Evolutionary conservation across 164 flowering plant genomes (phyloP), one percentile per base, ranked within the genome.

Genomic region (Litsea cubeba): DNA sequence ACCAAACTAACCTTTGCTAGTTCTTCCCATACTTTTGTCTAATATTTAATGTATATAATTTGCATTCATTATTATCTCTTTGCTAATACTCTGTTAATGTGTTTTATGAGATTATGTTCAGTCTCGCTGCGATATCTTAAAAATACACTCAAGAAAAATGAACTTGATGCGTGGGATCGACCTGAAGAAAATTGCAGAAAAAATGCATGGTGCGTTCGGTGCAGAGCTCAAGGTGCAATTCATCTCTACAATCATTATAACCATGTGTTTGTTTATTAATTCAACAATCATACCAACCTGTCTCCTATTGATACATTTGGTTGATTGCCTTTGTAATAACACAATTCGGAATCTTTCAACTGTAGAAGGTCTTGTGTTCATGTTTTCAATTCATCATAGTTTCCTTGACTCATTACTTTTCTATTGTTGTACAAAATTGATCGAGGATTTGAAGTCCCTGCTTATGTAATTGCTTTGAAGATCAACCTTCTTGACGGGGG

Each of bases 101-200:
- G 60, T 54, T 20, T 4, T 54, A 54, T 20, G 7, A 15, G n/a
- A 54, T 54, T 54, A 54, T 54, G 74, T 76, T 84, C 90, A 95
- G 99, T 93, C 98, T 22, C 96, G 98, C 18, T 79, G 50, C 2
- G 99, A 95, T 79, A 95, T 95, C 78, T 81, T 95, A 65, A 95
- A 95, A 78, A 95, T 95, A 12, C 99, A 95, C 74, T 95, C 99
- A 1, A 90, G 99, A 67, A 95, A 75, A 79, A 95, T 95, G 99
- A 95, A 95, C 79, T 81, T 95, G 76, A 95, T 95, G 99, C 93
- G 99, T 40, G 99, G 98, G 40, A 95, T 95, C 82, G 98, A 95
- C 83, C 75, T 95, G 82, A 95, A 95, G 87, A 95, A 93, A 84
- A 91, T 95, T 50, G 98, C 99, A 12, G 99, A 90, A 82, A 95